Conservation (phyloP, 345 rosid species). For the Odontarrhena argentea region DNA sequence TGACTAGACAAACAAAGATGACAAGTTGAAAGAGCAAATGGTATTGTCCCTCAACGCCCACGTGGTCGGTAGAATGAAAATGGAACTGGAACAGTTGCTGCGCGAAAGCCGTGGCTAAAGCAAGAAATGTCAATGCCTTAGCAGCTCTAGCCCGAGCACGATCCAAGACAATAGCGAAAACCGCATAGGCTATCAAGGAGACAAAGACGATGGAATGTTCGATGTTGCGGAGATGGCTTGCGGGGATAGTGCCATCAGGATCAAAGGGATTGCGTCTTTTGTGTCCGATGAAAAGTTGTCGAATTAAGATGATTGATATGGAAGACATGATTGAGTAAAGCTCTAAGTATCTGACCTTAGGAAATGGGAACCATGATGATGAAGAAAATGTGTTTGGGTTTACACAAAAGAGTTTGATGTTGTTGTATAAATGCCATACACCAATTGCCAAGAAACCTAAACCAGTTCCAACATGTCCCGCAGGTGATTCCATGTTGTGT, state of each 20-base stretch:
- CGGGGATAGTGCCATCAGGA: constrained; percentile 65
- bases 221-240: constrained; percentile 66
- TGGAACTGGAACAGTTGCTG: constrained; percentile 63
- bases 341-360: constrained; percentile 53
- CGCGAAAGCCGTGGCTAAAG: constrained; percentile 56
- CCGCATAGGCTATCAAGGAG: constrained; percentile 59
- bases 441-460: constrained; percentile 57
- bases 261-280: constrained; percentile 64
- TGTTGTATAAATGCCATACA: constrained; percentile 72
- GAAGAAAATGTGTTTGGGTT: constrained; percentile 56
- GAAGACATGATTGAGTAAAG: constrained; percentile 52
- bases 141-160: constrained; percentile 30
- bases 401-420: constrained; percentile 51
- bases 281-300: constrained; percentile 71
- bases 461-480: constrained; percentile 73
- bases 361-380: constrained; percentile 60
- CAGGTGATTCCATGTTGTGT: constrained; percentile 56
- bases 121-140: constrained; percentile 44
- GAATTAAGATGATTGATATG: constrained; percentile 48
- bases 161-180: constrained; percentile 56
- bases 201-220: constrained; percentile 64
- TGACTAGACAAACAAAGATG: constrained; percentile 48
- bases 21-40: constrained; percentile 58
- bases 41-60: constrained; percentile 73
- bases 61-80: constrained; percentile 71